These are phyloP conservation scores for Suillus clintonianus DNA, from an alignment of 768 basidiomycete species.

Conservation along the genomic window DNA sequence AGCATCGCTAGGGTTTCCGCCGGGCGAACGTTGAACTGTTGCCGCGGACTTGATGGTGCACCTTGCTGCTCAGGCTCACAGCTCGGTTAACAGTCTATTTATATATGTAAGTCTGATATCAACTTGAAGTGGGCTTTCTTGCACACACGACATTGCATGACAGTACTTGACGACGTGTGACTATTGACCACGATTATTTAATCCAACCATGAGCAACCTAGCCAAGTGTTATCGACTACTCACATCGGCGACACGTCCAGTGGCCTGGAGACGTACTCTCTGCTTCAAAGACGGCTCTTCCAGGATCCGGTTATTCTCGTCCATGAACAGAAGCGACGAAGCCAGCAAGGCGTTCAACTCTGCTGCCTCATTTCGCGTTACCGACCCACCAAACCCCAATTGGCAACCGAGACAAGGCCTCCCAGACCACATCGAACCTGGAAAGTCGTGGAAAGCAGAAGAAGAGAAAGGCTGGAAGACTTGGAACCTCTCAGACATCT, in stretches of 20 bases:
- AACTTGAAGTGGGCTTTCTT: not conserved
- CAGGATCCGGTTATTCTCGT: constrained; percentile 6
- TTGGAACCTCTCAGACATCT: constrained; percentile 40
- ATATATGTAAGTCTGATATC: not conserved
- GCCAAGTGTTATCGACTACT: not conserved
- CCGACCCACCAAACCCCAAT: constrained; percentile 38
- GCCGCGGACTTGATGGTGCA: not conserved
- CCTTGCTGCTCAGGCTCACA: not conserved
- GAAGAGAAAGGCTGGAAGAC: constrained; percentile 39
- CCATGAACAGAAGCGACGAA: not conserved
- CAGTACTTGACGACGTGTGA: not conserved
- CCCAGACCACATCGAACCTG: constrained; percentile 16
- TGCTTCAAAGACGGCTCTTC: not conserved
- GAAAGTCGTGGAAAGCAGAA: constrained; percentile 32
- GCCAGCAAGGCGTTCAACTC: constrained; percentile 18
- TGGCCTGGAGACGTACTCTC: no score
- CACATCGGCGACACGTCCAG: not conserved
- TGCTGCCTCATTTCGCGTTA: constrained; percentile 34
- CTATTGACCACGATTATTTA: not conserved
- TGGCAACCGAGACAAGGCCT: constrained; percentile 48
- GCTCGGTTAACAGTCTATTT: not conserved
- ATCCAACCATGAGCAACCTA: not conserved
- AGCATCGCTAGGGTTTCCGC: not conserved
- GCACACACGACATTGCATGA: not conserved
- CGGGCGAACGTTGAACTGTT: not conserved